Base-by-base conservation (phyloP, 2,329 filamentous ascomycete genomes). In the Chaetomium olivaceum region DNA sequence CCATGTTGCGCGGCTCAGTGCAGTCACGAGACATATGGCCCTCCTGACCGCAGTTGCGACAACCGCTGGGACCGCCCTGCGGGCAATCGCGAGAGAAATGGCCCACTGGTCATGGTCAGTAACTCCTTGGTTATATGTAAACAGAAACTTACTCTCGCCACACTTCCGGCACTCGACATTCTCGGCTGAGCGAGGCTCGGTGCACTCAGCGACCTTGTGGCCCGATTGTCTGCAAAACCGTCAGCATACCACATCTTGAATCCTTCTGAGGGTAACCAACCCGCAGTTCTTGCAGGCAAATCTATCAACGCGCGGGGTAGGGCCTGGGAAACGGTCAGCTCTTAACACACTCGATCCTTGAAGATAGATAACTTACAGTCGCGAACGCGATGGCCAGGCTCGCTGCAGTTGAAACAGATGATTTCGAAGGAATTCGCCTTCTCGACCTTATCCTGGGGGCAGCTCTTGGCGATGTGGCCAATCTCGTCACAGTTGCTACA, bases 221-320 rank as follows among this genome's bases (percentile, higher is more conserved):
- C 84, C 84, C 25, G 77, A 76, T 76, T 86, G 76, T 8, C 82
- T 81, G 56, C 62, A 7, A 2, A 19, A 33, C 2, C 58, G 63
- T 69, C 54, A 68, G 64, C 27, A 9, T 56, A 6, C 16, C n/a
- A 16, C 31, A 16, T 43, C 36, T 7, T 19, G 50, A 16, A 9
- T n/a, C 5, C 27, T n/a, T 25, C 2, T 3, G 31, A 55, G 36
- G 23, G 16, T 29, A 25, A 75, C 76, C 66, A 70, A 82, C 80
- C 84, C 85, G 79, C 89, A 91, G 74, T 91, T 91, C 74, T 83
- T 86, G 83, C 89, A 91, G 8, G 86, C 87, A 69, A 84, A 88
- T 64, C 81, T 87, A 78, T 90, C 85, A 33, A 86, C 77, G 58
- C 89, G 85, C 27, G 86, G 84, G n/a, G 80, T 76, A 4, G 85